Conservation (phyloP, 345 rosid species). For the Raphanus raphanistrum region DNA sequence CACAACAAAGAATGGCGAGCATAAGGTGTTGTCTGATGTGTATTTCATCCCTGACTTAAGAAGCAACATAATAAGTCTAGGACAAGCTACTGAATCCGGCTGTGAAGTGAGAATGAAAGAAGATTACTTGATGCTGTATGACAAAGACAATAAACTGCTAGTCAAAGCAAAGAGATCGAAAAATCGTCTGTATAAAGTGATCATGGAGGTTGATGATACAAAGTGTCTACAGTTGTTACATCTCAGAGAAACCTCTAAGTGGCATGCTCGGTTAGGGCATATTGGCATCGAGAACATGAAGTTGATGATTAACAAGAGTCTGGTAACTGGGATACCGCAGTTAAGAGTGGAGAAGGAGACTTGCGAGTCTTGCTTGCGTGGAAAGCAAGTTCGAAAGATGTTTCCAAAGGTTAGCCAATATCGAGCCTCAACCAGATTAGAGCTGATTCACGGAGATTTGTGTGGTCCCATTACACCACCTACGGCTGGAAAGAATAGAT, state of each 20-base stretch:
- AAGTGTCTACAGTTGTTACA: no score
- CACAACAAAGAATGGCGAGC: no score
- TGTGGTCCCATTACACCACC: no score
- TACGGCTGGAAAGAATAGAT: no score
- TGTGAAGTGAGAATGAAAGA: not conserved
- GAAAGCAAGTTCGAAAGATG: no score
- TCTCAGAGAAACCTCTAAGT: not conserved
- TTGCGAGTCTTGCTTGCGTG: no score
- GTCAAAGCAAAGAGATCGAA: not conserved
- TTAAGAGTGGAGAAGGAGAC: no score
- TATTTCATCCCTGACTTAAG: no score
- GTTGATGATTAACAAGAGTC: not conserved
- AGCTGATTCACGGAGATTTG: no score
- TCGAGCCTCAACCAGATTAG: no score
- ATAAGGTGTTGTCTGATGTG: no score
- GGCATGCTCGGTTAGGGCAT: not conserved
- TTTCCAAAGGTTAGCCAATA: no score
- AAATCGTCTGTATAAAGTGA: not conserved
- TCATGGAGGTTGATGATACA: not conserved
- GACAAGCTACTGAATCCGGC: not conserved
- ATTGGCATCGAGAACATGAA: not conserved
- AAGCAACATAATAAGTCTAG: not conserved
- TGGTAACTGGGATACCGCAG: not conserved
- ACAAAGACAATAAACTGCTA: not conserved
- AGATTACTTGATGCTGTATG: not conserved